Evolutionary conservation across 164 flowering plant genomes (phyloP), one percentile per base, ranked within the genome.

Genomic region (Stephania japonica): DNA sequence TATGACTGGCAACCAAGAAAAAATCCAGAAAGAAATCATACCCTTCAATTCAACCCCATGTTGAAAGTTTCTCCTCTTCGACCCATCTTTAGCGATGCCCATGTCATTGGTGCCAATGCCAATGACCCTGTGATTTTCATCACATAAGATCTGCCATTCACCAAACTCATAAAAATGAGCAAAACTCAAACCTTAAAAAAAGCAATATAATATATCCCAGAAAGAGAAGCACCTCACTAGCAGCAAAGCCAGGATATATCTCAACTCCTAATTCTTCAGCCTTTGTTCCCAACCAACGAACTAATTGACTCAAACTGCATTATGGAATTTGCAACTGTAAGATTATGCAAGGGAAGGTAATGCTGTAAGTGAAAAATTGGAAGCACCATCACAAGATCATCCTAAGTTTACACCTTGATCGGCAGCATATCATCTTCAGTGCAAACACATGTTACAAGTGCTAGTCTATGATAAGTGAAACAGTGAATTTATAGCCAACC

Each of bases 191-290:
- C 49, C 21, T 44, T 67, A 66, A 1, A 42, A 26, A 44, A 47
- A 4, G 5, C n/a, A 59, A 59, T 68, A 26, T 49, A 21, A 64
- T 25, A 12, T 76, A 23, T 5, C 13, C 68, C 65, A 26, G 9
- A 53, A 70, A 69, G 6, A 71, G 44, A 23, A 73, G 49, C 81
- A 93, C 99, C 98, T 95, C 99, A 80, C 89, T 88, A 70, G 98
- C 99, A 75, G 99, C 88, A 87, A 95, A 93, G 62, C 99, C 98
- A 16, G 99, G 98, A 81, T 93, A 93, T 81, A 95, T 87, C 80
- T 95, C 99, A 71, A 90, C 89, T 70, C 99, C 98, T 67, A 95
- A 73, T 72, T 95, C 97, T 86, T 95, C 98, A 73, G 99, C 97
- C 85, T 93, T 95, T 59, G 23, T 67, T 73, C 92, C 98, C 90